Evolutionary conservation across 176 grass and related monocot genomes (phyloP).

Genomic region (Triticum turgidum): DNA sequence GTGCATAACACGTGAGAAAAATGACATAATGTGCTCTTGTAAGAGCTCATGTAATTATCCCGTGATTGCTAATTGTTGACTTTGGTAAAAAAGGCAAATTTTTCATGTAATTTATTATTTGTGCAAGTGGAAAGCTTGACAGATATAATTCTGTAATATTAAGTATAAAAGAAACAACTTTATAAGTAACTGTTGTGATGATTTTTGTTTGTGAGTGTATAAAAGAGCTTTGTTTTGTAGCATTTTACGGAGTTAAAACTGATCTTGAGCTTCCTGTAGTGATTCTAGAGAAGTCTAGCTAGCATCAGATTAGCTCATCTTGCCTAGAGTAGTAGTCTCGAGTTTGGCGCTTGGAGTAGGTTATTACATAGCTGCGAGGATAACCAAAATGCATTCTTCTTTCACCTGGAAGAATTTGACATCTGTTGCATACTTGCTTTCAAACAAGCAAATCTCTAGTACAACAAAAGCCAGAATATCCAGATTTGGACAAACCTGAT

Average conservation of each 20-base stretch:
- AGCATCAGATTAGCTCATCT: background rate
- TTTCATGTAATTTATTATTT: no score
- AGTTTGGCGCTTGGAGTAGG: slow-evolving; percentile 15
- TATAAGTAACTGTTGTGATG: no score
- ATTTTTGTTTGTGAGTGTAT: no score
- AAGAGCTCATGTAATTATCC: no score
- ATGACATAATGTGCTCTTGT: no score
- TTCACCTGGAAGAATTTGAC: slow-evolving; percentile 96
- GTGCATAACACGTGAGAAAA: no score
- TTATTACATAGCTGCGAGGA: slow-evolving; percentile 67
- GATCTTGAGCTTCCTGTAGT: background rate
- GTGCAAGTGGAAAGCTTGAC: no score
- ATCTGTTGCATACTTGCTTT: slow-evolving; percentile 67
- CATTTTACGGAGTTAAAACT: background rate
- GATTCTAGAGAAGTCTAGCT: background rate
- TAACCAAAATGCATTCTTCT: slow-evolving; percentile 77
- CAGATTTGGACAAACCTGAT: slow-evolving; percentile 43
- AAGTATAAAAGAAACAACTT: no score
- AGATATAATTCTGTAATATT: no score
- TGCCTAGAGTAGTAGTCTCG: background rate
- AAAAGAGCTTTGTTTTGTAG: background rate
- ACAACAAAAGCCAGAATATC: slow-evolving; percentile 65
- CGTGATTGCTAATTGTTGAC: no score
- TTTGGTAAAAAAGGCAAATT: no score
- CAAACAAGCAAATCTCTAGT: slow-evolving; percentile 48